Conservation (phyloP, 345 rosid genomes). For the Populus ilicifolia region DNA sequence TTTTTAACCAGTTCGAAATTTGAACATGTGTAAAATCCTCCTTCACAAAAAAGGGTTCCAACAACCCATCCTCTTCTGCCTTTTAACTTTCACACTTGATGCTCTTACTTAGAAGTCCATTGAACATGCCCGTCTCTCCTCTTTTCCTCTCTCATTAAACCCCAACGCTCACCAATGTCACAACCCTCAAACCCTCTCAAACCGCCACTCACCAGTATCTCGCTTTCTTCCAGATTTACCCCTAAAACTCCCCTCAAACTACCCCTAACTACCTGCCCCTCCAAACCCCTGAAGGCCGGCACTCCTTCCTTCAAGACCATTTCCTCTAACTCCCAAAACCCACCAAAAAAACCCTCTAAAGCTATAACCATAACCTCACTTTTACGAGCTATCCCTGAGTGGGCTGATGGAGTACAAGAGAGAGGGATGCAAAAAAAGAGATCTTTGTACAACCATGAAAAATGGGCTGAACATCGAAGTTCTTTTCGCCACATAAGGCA, state of each 20-base stretch:
- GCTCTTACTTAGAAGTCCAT: background rate
- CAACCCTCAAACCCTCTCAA: constrained; percentile 25
- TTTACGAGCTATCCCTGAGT: constrained; percentile 68
- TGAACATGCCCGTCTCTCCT: constrained; percentile 19
- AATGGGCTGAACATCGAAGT: constrained; percentile 85
- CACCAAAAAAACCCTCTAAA: constrained; percentile 2
- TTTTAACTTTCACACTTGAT: background rate
- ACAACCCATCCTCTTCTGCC: background rate
- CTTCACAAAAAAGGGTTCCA: constrained; percentile 38
- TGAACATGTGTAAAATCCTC: constrained; percentile 34
- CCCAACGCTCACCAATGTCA: constrained; percentile 40
- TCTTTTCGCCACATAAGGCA: constrained; percentile 83
- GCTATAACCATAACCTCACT: constrained; percentile 43
- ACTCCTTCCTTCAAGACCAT: constrained; percentile 19
- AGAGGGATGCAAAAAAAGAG: constrained; percentile 72
- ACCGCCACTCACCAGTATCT: constrained; percentile 19
- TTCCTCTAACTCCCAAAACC: constrained; percentile 23
- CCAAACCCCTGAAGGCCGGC: constrained; percentile 24
- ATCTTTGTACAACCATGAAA: constrained; percentile 68
- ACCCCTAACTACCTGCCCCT: constrained; percentile 21
- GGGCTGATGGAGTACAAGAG: constrained; percentile 83
- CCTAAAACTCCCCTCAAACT: constrained; percentile 30
- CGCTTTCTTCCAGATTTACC: constrained; percentile 34
- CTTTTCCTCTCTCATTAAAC: constrained; percentile 22
- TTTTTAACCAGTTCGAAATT: background rate